Conservation (phyloP, 2,329 filamentous ascomycete species). For the Emydomyces testavorans region DNA sequence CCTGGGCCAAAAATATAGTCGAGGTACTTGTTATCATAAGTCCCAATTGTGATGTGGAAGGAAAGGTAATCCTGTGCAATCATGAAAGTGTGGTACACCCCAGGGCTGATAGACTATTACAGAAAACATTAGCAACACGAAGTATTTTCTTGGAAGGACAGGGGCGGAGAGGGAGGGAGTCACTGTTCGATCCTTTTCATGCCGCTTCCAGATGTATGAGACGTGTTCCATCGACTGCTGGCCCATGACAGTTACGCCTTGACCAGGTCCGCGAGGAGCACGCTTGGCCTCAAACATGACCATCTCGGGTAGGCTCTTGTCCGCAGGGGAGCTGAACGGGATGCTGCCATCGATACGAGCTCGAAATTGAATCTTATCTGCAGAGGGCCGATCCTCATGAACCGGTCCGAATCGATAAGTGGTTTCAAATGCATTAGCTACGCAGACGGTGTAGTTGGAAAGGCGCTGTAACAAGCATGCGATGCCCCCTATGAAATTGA, state of each 20-base stretch:
- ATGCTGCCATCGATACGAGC: not conserved
- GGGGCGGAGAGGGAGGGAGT: too few relatives aligned
- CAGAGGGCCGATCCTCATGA: too few relatives aligned
- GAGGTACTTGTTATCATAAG: slow-evolving; percentile 11
- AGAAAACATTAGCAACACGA: too few relatives aligned
- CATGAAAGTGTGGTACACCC: too few relatives aligned
- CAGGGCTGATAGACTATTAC: too few relatives aligned
- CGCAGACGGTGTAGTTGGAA: slow-evolving; percentile 11
- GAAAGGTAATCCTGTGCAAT: slow-evolving; percentile 9
- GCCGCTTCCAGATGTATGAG: too few relatives aligned
- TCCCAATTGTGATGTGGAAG: slow-evolving; percentile 12
- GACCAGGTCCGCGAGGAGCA: not conserved
- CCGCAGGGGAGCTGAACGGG: not conserved
- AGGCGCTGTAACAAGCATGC: slow-evolving; percentile 14
- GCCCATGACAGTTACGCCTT: too few relatives aligned
- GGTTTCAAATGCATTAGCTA: slow-evolving; percentile 14
- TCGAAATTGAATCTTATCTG: not conserved
- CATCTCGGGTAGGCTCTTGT: not conserved
- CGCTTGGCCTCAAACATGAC: not conserved
- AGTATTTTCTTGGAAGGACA: too few relatives aligned
- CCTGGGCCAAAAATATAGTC: slow-evolving; percentile 10
- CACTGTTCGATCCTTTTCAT: too few relatives aligned
- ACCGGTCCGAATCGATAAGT: slow-evolving; percentile 15
- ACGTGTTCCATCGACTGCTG: too few relatives aligned
- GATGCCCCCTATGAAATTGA: slow-evolving; percentile 4